phyloP scores from a whole-genome alignment of 306 rosid genomes.

The Cicer pinnatifidum region DNA sequence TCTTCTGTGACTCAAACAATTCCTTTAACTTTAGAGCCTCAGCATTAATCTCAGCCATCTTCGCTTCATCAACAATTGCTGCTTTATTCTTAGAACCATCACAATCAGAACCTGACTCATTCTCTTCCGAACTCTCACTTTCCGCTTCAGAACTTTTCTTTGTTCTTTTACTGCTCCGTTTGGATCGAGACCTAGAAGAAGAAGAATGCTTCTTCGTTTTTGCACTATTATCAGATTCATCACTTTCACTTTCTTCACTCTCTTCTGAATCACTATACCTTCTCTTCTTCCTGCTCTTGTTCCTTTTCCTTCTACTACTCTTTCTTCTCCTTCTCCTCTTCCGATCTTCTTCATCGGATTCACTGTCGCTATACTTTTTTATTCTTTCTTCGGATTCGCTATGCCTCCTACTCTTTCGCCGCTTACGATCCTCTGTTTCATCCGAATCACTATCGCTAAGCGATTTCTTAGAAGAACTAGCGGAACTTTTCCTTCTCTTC shows the following conservation, averaged over 20 bases:
- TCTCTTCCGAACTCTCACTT: conserved; percentile 58
- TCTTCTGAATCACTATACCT: conserved; percentile 58
- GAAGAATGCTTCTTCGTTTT: conserved; percentile 52
- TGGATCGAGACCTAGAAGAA: conserved; percentile 39
- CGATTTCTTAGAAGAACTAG: conserved; percentile 47
- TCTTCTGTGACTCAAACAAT: conserved; percentile 77
- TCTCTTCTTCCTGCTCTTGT: conserved; percentile 46
- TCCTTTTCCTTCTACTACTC: conserved; percentile 42
- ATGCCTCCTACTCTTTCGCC: conserved; percentile 49
- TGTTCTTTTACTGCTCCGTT: conserved; percentile 41
- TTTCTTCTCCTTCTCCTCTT: conserved; percentile 59
- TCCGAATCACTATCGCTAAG: conserved; percentile 58
- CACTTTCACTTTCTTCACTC: conserved; percentile 51
- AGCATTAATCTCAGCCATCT: conserved; percentile 47
- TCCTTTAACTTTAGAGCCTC: conserved; percentile 77
- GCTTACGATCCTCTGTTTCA: conserved; percentile 42
- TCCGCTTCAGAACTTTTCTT: conserved; percentile 50
- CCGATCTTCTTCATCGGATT: conserved; percentile 54
- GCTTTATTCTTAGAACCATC: conserved; percentile 47
- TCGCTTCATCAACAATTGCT: conserved; percentile 49
- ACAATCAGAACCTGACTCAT: conserved; percentile 47
- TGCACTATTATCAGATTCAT: conserved; percentile 48
- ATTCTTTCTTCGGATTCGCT: conserved; percentile 56
- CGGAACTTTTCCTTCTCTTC: conserved; percentile 42
- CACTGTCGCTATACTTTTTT: conserved; percentile 50